Evolutionary conservation across 139 green algal species (phyloP).

Genomic region (Diplosphaera chodatii): DNA sequence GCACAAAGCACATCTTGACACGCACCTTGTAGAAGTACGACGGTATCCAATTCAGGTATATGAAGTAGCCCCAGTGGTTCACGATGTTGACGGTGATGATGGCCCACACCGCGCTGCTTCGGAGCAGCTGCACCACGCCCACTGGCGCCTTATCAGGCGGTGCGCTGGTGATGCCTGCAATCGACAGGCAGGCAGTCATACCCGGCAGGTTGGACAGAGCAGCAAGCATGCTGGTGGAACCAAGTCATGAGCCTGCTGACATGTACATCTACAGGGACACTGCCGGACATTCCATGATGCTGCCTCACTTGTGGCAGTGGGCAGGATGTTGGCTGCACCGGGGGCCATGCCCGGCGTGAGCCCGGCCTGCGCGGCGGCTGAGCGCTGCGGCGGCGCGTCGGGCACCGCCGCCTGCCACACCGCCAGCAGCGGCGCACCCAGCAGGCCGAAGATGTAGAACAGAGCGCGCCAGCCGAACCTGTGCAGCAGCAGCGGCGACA

Average conservation of each 20-base stretch:
- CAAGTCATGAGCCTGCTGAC: too few relatives aligned
- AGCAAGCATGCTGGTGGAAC: too few relatives aligned
- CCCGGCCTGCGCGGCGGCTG: too few relatives aligned
- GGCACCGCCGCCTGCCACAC: constrained; percentile 66
- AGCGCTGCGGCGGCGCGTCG: neutral
- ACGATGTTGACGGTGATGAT: constrained; percentile 83
- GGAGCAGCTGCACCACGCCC: constrained; percentile 37
- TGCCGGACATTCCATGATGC: too few relatives aligned
- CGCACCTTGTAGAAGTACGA: constrained; percentile 76
- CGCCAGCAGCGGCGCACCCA: constrained; percentile 63
- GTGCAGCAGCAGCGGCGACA: constrained; percentile 72
- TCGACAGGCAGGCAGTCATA: too few relatives aligned
- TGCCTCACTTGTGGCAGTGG: too few relatives aligned
- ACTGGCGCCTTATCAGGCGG: constrained; percentile 3
- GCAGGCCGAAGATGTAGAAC: constrained; percentile 72
- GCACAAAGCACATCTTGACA: too few relatives aligned
- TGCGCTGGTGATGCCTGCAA: neutral
- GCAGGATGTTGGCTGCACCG: too few relatives aligned
- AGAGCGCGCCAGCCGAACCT: constrained; percentile 66
- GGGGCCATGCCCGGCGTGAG: too few relatives aligned
- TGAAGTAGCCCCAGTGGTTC: constrained; percentile 79
- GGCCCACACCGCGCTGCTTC: constrained; percentile 60
- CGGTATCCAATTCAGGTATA: constrained; percentile 94
- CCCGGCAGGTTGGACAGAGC: too few relatives aligned
- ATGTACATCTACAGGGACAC: too few relatives aligned